Conservation (phyloP, 331 rosid genomes). For the Malus hybrid region DNA sequence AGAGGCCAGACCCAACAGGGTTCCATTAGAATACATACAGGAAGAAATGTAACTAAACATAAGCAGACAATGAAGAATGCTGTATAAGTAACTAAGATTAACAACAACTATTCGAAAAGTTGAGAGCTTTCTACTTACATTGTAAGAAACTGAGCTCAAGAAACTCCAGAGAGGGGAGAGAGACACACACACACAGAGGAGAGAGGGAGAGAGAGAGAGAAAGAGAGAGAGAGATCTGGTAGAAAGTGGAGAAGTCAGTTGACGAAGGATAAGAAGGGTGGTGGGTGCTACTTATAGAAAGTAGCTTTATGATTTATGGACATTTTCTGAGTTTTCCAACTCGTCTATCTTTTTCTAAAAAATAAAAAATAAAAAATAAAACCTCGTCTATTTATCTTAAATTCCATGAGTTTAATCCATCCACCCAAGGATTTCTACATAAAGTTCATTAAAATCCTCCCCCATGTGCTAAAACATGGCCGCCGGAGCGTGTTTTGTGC, state of each 20-base stretch:
- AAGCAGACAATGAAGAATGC: background rate
- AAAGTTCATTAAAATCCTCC: too few relatives aligned
- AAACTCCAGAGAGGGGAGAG: background rate
- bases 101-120: background rate
- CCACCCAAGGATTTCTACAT: too few relatives aligned
- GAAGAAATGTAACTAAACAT: background rate
- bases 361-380: too few relatives aligned
- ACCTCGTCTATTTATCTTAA: too few relatives aligned
- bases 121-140: background rate
- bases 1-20: background rate
- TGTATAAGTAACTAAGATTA: background rate
- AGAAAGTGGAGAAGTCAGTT: background rate
- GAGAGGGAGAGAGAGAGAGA: background rate
- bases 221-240: background rate
- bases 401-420: too few relatives aligned
- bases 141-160: background rate
- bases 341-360: too few relatives aligned
- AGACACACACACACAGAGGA: too few relatives aligned
- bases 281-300: background rate
- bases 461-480: too few relatives aligned
- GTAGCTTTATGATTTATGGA: background rate
- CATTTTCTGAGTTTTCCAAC: background rate
- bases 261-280: background rate
- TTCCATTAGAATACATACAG: background rate
- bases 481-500: too few relatives aligned